These are phyloP conservation scores for Brassica nigra DNA, from an alignment of 345 rosid species.

Conservation along the genomic window DNA sequence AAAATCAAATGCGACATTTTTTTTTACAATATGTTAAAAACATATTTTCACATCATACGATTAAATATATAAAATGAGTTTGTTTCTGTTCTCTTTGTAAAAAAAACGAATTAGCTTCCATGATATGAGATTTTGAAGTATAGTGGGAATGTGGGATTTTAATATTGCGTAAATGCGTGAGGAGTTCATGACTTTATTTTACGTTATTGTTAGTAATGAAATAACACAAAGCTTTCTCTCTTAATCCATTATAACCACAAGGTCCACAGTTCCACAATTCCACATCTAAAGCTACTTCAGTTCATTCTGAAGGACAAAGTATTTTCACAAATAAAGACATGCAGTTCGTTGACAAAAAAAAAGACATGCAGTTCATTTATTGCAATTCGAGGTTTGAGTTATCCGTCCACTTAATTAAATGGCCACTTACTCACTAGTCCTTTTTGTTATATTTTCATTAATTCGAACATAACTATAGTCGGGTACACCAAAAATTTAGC, in stretches of 20 bases:
- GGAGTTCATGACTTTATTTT: neutral
- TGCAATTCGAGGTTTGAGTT: neutral
- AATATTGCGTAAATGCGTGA: neutral
- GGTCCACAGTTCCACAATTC: neutral
- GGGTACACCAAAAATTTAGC: neutral
- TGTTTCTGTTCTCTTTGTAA: neutral
- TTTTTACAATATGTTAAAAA: neutral
- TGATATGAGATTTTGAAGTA: neutral
- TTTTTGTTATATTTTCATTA: neutral
- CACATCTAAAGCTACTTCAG: neutral
- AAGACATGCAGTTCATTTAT: neutral
- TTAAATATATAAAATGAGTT: neutral
- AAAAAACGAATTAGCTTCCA: conserved; percentile 10
- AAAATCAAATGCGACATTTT: neutral
- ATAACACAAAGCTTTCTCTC: conserved; percentile 1
- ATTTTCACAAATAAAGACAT: neutral
- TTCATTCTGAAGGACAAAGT: neutral
- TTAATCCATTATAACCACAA: neutral
- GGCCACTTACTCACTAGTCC: neutral
- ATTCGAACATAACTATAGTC: neutral
- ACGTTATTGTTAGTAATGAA: neutral
- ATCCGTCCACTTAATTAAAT: neutral
- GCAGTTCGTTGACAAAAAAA: neutral
- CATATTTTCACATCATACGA: neutral
- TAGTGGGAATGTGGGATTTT: neutral